Evolutionary conservation across 2,329 filamentous ascomycete species (phyloP).

Genomic region (Cryphonectria naterciae): DNA sequence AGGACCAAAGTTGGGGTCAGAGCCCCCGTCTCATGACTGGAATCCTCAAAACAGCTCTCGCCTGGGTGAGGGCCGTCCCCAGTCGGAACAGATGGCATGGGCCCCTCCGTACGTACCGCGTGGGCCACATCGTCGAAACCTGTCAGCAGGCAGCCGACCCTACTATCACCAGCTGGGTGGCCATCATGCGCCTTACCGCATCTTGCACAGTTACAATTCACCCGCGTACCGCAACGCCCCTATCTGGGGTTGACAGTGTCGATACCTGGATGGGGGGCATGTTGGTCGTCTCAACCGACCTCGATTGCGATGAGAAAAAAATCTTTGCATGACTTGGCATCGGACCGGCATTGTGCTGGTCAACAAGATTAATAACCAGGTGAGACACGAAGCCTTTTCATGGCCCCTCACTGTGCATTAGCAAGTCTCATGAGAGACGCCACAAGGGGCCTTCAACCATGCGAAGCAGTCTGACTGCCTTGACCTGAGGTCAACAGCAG

Average conservation of each 20-base stretch:
- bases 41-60: constrained; percentile 37
- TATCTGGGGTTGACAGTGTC: constrained; percentile 54
- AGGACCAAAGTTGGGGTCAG: background rate
- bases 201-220: constrained; percentile 63
- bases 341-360: constrained; percentile 18
- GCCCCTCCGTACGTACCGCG: constrained; percentile 42
- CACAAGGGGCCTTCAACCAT: background rate
- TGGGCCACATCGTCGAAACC: constrained; percentile 43
- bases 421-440: background rate
- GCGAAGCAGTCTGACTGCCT: background rate
- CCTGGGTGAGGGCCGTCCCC: constrained; percentile 33
- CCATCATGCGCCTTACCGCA: constrained; percentile 49
- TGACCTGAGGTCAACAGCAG: background rate
- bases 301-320: background rate
- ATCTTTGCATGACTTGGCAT: constrained; percentile 21
- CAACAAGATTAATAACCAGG: background rate
- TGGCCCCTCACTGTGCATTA: background rate
- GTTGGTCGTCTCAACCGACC: background rate
- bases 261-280: background rate
- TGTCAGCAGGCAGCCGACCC: constrained; percentile 40
- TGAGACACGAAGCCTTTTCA: background rate
- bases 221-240: constrained; percentile 59
- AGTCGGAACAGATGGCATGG: constrained; percentile 38
- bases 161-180: constrained; percentile 25
- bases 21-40: constrained; percentile 3